Evolutionary conservation across 345 rosid species (phyloP).

Genomic region (Turnera subulata): DNA sequence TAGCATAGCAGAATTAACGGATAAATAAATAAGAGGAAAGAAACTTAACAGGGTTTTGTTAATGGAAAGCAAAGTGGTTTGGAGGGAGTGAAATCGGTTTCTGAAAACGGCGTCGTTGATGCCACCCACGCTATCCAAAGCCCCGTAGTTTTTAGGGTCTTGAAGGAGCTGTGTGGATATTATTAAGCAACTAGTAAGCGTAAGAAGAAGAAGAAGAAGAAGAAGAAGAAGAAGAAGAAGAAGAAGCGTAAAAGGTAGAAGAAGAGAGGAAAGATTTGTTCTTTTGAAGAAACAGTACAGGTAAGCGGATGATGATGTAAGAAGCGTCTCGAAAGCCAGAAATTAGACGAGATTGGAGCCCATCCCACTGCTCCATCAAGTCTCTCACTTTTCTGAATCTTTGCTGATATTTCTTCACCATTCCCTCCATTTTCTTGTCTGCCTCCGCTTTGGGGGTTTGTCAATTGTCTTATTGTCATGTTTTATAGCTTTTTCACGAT

Average conservation of each 20-base stretch:
- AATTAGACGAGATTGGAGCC: slow-evolving; percentile 54
- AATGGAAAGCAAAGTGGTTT: slow-evolving; percentile 51
- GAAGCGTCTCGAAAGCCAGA: slow-evolving; percentile 62
- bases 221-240: no score
- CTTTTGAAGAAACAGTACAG: no score
- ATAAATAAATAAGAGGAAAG: neutral
- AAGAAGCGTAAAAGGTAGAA: no score
- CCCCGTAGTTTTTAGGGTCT: slow-evolving; percentile 46
- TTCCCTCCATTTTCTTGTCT: slow-evolving; percentile 62
- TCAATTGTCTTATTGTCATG: no score
- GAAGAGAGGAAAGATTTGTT: no score
- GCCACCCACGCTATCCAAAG: slow-evolving; percentile 47
- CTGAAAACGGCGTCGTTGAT: slow-evolving; percentile 50
- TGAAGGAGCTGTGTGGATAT: slow-evolving; percentile 52
- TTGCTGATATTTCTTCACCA: slow-evolving; percentile 67
- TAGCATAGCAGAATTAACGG: neutral
- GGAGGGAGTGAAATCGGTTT: slow-evolving; percentile 69
- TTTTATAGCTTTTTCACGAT: no score
- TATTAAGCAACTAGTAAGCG: no score
- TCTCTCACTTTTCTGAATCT: slow-evolving; percentile 52
- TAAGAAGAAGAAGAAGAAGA: no score
- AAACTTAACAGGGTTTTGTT: slow-evolving; percentile 47
- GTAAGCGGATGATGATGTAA: slow-evolving; percentile 59
- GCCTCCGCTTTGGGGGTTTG: no score
- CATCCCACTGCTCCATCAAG: slow-evolving; percentile 64